Base-by-base conservation (phyloP, 1,284 basidiomycete genomes). In the Inonotus hispidus region DNA sequence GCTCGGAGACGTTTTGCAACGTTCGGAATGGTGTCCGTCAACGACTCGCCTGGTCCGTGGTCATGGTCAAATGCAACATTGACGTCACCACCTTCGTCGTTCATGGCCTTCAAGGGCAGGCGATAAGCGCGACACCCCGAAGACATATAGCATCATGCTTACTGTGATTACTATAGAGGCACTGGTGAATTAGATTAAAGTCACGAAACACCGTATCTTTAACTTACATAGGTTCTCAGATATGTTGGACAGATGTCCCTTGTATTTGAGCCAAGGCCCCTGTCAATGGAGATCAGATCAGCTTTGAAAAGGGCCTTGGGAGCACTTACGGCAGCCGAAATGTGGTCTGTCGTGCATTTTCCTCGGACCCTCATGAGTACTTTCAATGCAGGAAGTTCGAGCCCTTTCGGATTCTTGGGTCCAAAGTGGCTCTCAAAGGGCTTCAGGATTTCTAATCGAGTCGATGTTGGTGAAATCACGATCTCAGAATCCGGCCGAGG, bases 251-350 rank as follows among this genome's bases (percentile, higher is more conserved):
- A 99, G 79, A 75, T 99, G 95, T 0, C 95, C 92, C 72, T 94
- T 99, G 80, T 97, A 99, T 79, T 98, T 98, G 66, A 99, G 78
- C 97, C 97, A 99, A 43, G 93, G 91, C 1, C 95, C 95, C 89
- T 91, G 67, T 60, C 43, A 14, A 57, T 62, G 19, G 50, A 19
- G 14, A 35, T 52, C 25, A 43, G n/a, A 49, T 10, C n/a, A 8
- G 16, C 8, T n/a, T 4, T 21, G 11, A 73, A 21, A 25, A 25
- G 41, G 5, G 4, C 10, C 46, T 19, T 43, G 47, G 10, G 19
- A 14, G 11, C 14, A 49, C 82, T 56, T 67, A 90, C 89, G 32
- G 95, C 95, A 54, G 95, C 95, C 45, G 91, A 94, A 62, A 98
- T 98, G 72, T 98, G 95, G 71, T 99, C 97, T 29, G 97, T 99